Evolutionary conservation across 1,284 basidiomycete genomes (phyloP).

Genomic region (Vanrija pseudolonga): DNA sequence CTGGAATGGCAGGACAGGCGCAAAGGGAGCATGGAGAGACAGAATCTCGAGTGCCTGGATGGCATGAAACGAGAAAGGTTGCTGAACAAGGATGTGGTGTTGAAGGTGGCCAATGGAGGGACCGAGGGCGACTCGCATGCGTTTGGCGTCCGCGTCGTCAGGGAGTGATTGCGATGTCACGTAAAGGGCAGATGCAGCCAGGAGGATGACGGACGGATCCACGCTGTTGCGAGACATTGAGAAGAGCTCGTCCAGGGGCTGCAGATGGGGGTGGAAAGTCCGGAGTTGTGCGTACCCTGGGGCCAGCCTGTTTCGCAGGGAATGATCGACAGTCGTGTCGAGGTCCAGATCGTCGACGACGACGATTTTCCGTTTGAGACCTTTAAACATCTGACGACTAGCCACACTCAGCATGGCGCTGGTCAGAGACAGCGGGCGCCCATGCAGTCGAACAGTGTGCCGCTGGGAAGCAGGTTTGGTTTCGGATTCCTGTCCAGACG

Average conservation of each 20-base stretch:
- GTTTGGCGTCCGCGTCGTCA: constrained; percentile 17
- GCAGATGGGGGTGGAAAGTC: constrained; percentile 40
- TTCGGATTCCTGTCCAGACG: neutral
- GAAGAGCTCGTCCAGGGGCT: constrained; percentile 26
- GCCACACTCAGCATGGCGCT: constrained; percentile 38
- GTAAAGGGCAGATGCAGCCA: constrained; percentile 29
- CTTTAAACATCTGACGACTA: constrained; percentile 21
- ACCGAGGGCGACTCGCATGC: constrained; percentile 7
- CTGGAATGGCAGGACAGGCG: constrained; percentile 34
- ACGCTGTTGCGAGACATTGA: constrained; percentile 5
- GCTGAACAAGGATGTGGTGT: constrained; percentile 27
- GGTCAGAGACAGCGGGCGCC: constrained; percentile 34
- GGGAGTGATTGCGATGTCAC: constrained; percentile 27
- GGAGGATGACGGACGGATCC: constrained; percentile 18
- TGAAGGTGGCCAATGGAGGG: constrained; percentile 20
- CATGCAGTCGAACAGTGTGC: constrained; percentile 34
- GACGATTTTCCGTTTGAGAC: constrained; percentile 9
- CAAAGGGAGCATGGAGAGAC: constrained; percentile 33
- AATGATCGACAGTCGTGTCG: constrained; percentile 20
- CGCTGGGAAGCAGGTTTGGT: neutral
- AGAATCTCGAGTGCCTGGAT: constrained; percentile 39
- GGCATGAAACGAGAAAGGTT: constrained; percentile 27
- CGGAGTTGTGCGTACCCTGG: constrained; percentile 32
- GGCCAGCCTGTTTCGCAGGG: constrained; percentile 21
- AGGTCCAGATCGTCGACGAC: constrained; percentile 30